phyloP scores from a whole-genome alignment of 164 flowering plant species.

The Stephania yunnanensis region DNA sequence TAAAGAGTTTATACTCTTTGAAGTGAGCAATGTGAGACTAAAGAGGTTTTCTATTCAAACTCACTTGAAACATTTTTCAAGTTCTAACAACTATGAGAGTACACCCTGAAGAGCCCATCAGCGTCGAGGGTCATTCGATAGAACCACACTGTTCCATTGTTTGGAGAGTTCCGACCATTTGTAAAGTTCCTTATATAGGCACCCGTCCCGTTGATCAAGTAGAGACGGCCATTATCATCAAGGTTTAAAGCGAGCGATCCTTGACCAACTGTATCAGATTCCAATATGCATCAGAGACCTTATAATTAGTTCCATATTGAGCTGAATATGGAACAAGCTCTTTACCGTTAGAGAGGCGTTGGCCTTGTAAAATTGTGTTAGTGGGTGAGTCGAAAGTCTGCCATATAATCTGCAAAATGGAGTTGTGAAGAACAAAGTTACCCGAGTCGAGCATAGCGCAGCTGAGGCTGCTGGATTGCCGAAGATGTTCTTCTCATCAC shows the following conservation, averaged over 20 bases:
- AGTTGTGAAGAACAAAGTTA: conserved; percentile 23
- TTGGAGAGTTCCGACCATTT: background rate
- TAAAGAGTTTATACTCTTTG: no score
- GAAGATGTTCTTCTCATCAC: background rate
- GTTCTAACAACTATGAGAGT: conserved; percentile 8
- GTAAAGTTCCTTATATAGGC: background rate
- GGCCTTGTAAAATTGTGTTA: conserved; percentile 9
- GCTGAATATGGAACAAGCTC: conserved; percentile 19
- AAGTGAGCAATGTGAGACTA: no score
- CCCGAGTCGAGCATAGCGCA: conserved; percentile 21
- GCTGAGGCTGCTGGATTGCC: conserved; percentile 14
- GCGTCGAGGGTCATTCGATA: conserved; percentile 9
- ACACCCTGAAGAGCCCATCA: conserved; percentile 13
- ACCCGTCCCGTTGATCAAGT: conserved; percentile 10
- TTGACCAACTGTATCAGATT: background rate
- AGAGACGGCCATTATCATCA: conserved; percentile 8
- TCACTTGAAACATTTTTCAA: no score
- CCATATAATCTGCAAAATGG: conserved; percentile 18
- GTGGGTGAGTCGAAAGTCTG: conserved; percentile 32
- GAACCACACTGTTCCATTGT: background rate
- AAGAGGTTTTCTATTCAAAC: no score
- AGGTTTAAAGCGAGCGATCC: conserved; percentile 19
- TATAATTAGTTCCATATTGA: conserved; percentile 3
- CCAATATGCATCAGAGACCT: conserved; percentile 13
- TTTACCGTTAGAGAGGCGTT: conserved; percentile 6